A percentile compares a stretch with the other conserved stretches of the same genome.
Evolutionary conservation across 441 rosid genomes (phyloP).

Genomic region (Erodium moschatum): DNA sequence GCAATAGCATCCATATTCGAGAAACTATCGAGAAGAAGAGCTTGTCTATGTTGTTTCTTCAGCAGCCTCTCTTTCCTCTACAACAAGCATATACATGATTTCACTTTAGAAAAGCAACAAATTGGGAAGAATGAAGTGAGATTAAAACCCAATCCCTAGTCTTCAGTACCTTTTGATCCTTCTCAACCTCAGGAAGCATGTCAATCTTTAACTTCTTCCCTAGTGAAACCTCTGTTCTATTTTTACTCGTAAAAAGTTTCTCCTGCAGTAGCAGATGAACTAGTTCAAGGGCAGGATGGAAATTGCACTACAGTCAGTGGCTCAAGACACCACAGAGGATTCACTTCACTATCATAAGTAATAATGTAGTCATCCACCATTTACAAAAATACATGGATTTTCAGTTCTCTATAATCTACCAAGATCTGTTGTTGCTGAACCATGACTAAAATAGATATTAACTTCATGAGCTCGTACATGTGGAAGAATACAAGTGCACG

Average conservation of each 20-base stretch:
- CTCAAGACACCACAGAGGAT: background rate
- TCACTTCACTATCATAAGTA: background rate
- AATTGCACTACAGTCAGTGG: background rate
- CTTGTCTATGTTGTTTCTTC: slow-evolving; percentile 96
- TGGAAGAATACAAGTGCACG: no score
- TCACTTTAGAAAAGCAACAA: slow-evolving; percentile 8
- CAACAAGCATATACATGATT: slow-evolving; percentile 10
- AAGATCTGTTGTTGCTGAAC: background rate
- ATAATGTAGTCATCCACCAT: background rate
- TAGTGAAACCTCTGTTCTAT: slow-evolving; percentile 71
- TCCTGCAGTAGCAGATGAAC: slow-evolving; percentile 50
- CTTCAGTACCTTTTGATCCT: slow-evolving; percentile 73
- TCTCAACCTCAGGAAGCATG: slow-evolving; percentile 96
- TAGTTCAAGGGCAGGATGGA: slow-evolving; percentile 8
- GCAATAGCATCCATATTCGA: slow-evolving; percentile 68
- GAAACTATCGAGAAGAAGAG: slow-evolving; percentile 79
- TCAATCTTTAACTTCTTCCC: slow-evolving; percentile 87
- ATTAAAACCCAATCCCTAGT: background rate
- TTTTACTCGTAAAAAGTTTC: slow-evolving; percentile 73
- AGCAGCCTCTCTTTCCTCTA: slow-evolving; percentile 88
- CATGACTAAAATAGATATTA: background rate
- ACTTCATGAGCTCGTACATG: background rate
- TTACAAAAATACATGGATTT: background rate
- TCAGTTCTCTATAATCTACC: background rate
- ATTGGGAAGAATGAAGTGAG: slow-evolving; percentile 4